Conservation (phyloP, 805 yeast species). For the Brettanomyces custersianus region DNA sequence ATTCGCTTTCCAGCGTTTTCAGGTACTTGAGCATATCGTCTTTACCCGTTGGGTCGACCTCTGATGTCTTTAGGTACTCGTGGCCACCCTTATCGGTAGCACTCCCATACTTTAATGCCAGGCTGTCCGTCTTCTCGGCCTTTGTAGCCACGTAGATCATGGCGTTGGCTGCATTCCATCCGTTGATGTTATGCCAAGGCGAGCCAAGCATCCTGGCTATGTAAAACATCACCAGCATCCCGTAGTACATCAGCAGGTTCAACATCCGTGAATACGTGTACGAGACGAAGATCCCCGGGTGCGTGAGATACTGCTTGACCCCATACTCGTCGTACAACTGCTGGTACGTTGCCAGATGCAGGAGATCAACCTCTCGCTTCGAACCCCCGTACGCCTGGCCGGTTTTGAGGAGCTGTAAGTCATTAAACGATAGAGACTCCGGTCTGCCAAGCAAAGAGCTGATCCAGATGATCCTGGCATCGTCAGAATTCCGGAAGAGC, state of each 20-base stretch:
- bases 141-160: conserved; percentile 57
- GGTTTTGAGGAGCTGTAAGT: conserved; percentile 59
- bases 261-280: conserved; percentile 69
- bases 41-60: conserved; percentile 55
- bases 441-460: conserved; percentile 78
- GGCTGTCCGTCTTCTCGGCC: conserved; percentile 38
- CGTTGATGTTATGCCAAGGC: conserved; percentile 80
- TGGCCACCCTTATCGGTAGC: conserved; percentile 56
- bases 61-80: conserved; percentile 49
- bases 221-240: conserved; percentile 80
- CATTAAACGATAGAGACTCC: conserved; percentile 61
- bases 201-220: conserved; percentile 77
- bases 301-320: conserved; percentile 68
- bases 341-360: conserved; percentile 65
- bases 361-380: conserved; percentile 73
- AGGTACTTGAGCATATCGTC: conserved; percentile 61
- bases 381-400: conserved; percentile 84
- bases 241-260: conserved; percentile 71
- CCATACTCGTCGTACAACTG: conserved; percentile 37
- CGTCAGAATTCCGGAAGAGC: conserved; percentile 31
- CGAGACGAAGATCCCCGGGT: conserved; percentile 91
- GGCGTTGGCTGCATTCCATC: conserved; percentile 86
- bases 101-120: conserved; percentile 61
- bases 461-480: conserved; percentile 73
- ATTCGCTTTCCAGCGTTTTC: conserved; percentile 44